phyloP scores from a whole-genome alignment of 2,329 filamentous ascomycete species.

The Talaromyces sp. region DNA sequence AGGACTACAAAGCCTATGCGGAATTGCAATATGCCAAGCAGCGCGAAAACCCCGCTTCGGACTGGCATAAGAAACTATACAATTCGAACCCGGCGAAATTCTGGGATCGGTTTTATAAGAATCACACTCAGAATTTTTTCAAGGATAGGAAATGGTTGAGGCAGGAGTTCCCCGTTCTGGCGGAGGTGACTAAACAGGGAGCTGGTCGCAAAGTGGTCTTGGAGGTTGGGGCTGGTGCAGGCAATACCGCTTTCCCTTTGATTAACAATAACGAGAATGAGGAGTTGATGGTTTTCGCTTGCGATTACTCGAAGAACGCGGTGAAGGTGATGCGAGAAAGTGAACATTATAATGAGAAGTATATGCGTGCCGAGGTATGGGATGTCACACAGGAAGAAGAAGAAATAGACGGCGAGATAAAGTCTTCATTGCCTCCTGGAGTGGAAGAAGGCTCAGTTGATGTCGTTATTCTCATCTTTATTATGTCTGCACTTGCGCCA shows the following conservation, averaged over 20 bases:
- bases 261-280: slow-evolving; percentile 78
- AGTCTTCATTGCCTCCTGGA: slow-evolving; percentile 61
- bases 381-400: slow-evolving; percentile 65
- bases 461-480: slow-evolving; percentile 90
- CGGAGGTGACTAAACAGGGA: slow-evolving; percentile 64
- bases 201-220: slow-evolving; percentile 68
- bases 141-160: slow-evolving; percentile 97
- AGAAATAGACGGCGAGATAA: slow-evolving; percentile 17
- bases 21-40: slow-evolving; percentile 80
- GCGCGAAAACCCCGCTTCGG: slow-evolving; percentile 77
- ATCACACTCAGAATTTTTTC: slow-evolving; percentile 97
- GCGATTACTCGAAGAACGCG: slow-evolving; percentile 92
- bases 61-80: slow-evolving; percentile 88
- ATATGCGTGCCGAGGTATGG: slow-evolving; percentile 90
- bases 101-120: slow-evolving; percentile 98
- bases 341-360: slow-evolving; percentile 64
- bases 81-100: slow-evolving; percentile 87
- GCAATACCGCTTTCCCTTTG: slow-evolving; percentile 93
- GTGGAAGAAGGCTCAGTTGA: slow-evolving; percentile 77
- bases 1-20: slow-evolving; percentile 78
- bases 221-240: slow-evolving; percentile 91
- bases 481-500: slow-evolving; percentile 88
- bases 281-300: slow-evolving; percentile 78
- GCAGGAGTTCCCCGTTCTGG: slow-evolving; percentile 91
- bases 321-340: slow-evolving; percentile 85